phyloP scores from a whole-genome alignment of 495 filamentous ascomycete genomes.

The Evansstolkia leycettana region DNA sequence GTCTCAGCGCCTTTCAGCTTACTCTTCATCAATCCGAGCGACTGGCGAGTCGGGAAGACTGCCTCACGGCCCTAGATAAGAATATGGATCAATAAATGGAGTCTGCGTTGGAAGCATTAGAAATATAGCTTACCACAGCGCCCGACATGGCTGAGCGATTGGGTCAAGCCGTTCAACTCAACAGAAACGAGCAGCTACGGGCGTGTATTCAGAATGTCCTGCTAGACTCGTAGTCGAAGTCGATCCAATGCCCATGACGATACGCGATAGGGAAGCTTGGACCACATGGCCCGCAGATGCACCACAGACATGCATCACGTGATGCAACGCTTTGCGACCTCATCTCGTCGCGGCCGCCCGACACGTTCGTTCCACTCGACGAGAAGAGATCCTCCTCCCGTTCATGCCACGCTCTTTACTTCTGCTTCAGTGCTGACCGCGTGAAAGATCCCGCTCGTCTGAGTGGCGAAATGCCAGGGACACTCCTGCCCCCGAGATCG shows the following conservation, averaged over 20 bases:
- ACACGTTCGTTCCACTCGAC: slow-evolving; percentile 10
- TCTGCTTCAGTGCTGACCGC: slow-evolving; percentile 20
- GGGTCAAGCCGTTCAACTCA: slow-evolving; percentile 7
- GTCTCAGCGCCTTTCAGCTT: slow-evolving; percentile 97
- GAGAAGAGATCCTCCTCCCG: slow-evolving; percentile 12
- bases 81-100: neutral
- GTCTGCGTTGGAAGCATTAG: neutral
- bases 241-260: too few species aligned
- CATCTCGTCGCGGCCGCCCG: slow-evolving; percentile 6
- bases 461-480: slow-evolving; percentile 48
- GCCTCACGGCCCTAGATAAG: slow-evolving; percentile 48
- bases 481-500: slow-evolving; percentile 44
- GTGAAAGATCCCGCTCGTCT: slow-evolving; percentile 29
- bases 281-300: slow-evolving; percentile 8
- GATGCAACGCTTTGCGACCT: slow-evolving; percentile 23
- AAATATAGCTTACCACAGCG: slow-evolving; percentile 36
- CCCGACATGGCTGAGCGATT: slow-evolving; percentile 37
- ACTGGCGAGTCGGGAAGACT: slow-evolving; percentile 97
- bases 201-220: too few species aligned
- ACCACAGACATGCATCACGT: slow-evolving; percentile 6
- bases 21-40: slow-evolving; percentile 89
- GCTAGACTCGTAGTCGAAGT: too few species aligned
- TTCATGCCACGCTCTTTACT: slow-evolving; percentile 14
- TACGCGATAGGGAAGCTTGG: slow-evolving; percentile 17
- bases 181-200: neutral